phyloP scores from a whole-genome alignment of 768 basidiomycete genomes.

The Chalciporus piperatus region DNA sequence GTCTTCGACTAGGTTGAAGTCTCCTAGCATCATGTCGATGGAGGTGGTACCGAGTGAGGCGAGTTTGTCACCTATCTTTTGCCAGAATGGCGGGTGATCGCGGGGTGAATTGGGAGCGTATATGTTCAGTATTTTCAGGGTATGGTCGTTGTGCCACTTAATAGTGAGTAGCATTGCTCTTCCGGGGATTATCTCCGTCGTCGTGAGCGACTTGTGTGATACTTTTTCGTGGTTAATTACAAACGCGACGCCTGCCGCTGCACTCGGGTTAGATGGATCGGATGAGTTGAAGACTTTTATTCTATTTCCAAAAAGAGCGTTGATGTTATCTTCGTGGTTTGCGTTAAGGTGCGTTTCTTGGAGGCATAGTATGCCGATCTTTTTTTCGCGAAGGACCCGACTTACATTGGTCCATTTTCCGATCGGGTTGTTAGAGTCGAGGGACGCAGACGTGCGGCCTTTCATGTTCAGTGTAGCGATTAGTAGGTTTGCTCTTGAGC shows the following conservation, averaged over 20 bases:
- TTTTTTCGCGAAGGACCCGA: slow-evolving; percentile 7
- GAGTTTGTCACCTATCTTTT: too few species aligned
- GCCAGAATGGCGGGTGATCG: slow-evolving; percentile 23
- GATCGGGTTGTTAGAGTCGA: not conserved
- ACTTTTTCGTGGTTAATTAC: slow-evolving; percentile 32
- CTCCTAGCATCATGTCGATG: slow-evolving; percentile 37
- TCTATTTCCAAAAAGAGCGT: too few species aligned
- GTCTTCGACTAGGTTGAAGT: slow-evolving; percentile 43
- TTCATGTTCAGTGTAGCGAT: slow-evolving; percentile 15
- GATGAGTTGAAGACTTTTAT: too few species aligned
- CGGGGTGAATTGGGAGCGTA: slow-evolving; percentile 35
- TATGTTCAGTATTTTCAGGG: slow-evolving; percentile 28
- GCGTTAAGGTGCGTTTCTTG: slow-evolving; percentile 25
- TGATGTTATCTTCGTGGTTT: too few species aligned
- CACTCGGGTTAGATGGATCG: not conserved
- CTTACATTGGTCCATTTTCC: slow-evolving; percentile 20
- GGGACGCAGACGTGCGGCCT: not conserved
- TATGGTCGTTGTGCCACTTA: slow-evolving; percentile 15
- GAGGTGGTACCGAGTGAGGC: too few species aligned
- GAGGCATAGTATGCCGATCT: slow-evolving; percentile 15
- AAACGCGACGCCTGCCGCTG: slow-evolving; percentile 30
- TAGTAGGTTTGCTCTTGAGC: slow-evolving; percentile 4
- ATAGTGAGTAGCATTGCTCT: slow-evolving; percentile 21
- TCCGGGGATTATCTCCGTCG: slow-evolving; percentile 22
- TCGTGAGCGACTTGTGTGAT: not conserved